Evolutionary conservation across 1,284 basidiomycete species (phyloP).

Genomic region (Peniophora sp.): DNA sequence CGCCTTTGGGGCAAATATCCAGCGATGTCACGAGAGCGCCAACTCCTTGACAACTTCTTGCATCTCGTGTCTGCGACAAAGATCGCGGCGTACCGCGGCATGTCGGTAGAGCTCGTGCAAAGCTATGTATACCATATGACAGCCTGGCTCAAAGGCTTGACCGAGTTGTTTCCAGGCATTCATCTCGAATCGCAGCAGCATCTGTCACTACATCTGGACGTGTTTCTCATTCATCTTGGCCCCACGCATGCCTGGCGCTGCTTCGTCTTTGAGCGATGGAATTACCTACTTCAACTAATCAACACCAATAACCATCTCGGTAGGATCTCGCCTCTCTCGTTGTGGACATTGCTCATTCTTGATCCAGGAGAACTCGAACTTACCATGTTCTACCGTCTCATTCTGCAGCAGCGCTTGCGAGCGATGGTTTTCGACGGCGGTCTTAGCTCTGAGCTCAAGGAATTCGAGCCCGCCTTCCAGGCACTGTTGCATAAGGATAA

Average conservation of each 20-base stretch:
- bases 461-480: neutral
- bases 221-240: slow-evolving; percentile 21
- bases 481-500: neutral
- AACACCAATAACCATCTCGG: slow-evolving; percentile 24
- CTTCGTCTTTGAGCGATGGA: slow-evolving; percentile 28
- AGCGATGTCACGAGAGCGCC: slow-evolving; percentile 9
- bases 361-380: slow-evolving; percentile 2
- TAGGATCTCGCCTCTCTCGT: slow-evolving; percentile 3
- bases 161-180: slow-evolving; percentile 21
- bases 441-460: neutral
- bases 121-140: slow-evolving; percentile 21
- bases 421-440: neutral
- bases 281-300: slow-evolving; percentile 22
- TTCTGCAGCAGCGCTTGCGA: slow-evolving; percentile 1
- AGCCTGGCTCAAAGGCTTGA: slow-evolving; percentile 20
- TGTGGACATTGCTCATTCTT: no score
- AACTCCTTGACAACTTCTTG: slow-evolving; percentile 29
- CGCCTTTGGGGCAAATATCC: slow-evolving; percentile 23
- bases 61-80: slow-evolving; percentile 26
- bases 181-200: slow-evolving; percentile 29
- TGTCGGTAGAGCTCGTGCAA: slow-evolving; percentile 12
- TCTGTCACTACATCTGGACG: slow-evolving; percentile 24
- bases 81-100: slow-evolving; percentile 17
- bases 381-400: slow-evolving; percentile 2
- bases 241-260: slow-evolving; percentile 28